Conservation (phyloP, 305 asterid species). For the Fraxinus latifolia region DNA sequence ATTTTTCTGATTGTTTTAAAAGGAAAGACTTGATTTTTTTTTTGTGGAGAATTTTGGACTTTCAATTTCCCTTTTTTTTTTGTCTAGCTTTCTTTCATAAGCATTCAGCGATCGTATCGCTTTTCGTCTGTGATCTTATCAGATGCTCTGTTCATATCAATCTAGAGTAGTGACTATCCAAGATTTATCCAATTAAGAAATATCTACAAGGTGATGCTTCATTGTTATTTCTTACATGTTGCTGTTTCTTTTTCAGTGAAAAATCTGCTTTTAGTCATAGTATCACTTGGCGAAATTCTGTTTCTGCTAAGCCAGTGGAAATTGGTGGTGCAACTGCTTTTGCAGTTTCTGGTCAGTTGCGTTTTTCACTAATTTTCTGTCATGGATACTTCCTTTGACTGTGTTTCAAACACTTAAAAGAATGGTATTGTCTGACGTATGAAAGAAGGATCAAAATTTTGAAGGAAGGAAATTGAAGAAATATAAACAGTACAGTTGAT, state of each 20-base stretch:
- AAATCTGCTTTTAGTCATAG: conserved; percentile 84
- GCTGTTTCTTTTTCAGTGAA: conserved; percentile 46
- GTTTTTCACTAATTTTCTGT: background rate
- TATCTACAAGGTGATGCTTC: background rate
- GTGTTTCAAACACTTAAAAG: background rate
- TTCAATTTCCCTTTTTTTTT: background rate
- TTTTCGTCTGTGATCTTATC: background rate
- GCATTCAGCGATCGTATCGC: background rate
- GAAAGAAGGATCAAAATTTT: background rate
- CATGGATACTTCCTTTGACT: background rate
- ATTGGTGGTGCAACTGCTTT: conserved; percentile 68
- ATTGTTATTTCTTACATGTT: conserved; percentile 3
- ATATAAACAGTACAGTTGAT: background rate
- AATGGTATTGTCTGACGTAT: background rate
- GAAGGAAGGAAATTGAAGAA: background rate
- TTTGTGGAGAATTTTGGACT: background rate
- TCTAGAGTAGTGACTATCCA: background rate
- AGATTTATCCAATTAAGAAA: background rate
- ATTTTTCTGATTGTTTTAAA: background rate
- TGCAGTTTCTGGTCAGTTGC: conserved; percentile 70
- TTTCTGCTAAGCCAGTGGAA: conserved; percentile 61
- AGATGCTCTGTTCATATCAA: background rate
- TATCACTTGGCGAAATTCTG: conserved; percentile 60
- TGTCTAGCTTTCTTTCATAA: background rate
- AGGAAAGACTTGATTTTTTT: background rate